Percentiles rank a stretch among this genome's conserved stretches.
phyloP scores from a whole-genome alignment of 306 rosid species.

The Quercus glauca region DNA sequence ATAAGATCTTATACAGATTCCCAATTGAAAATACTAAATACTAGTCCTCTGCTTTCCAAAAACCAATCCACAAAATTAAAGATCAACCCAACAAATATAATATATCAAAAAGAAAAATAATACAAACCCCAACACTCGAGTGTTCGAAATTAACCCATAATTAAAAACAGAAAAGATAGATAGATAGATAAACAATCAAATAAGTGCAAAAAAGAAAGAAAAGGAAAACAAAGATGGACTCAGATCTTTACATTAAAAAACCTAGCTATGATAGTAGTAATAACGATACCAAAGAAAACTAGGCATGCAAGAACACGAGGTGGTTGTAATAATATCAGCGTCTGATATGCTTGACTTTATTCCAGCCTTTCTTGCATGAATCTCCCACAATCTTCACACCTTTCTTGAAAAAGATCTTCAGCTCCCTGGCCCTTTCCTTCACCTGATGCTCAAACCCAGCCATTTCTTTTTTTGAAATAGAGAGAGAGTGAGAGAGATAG shows the following conservation, averaged over 20 bases:
- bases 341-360: slow-evolving; percentile 55
- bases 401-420: slow-evolving; percentile 47
- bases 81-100: background rate
- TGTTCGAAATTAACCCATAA: background rate
- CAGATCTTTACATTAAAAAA: slow-evolving; percentile 19
- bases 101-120: background rate
- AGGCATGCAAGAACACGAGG: background rate
- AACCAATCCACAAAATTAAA: background rate
- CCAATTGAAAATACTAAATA: too few relatives aligned
- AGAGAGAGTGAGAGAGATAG: background rate
- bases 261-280: slow-evolving; percentile 13
- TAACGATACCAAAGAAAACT: background rate
- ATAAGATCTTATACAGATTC: background rate
- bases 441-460: slow-evolving; percentile 55
- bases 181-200: background rate
- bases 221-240: background rate
- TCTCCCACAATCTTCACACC: slow-evolving; percentile 63
- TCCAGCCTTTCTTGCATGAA: slow-evolving; percentile 86
- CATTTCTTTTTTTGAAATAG: slow-evolving; percentile 25
- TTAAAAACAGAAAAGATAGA: background rate
- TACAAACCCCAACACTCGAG: background rate
- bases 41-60: background rate
- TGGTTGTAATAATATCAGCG: slow-evolving; percentile 14
- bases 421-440: slow-evolving; percentile 53
- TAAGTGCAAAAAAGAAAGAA: background rate